Base-by-base conservation (phyloP, 306 rosid genomes). In the Quercus suber region DNA sequence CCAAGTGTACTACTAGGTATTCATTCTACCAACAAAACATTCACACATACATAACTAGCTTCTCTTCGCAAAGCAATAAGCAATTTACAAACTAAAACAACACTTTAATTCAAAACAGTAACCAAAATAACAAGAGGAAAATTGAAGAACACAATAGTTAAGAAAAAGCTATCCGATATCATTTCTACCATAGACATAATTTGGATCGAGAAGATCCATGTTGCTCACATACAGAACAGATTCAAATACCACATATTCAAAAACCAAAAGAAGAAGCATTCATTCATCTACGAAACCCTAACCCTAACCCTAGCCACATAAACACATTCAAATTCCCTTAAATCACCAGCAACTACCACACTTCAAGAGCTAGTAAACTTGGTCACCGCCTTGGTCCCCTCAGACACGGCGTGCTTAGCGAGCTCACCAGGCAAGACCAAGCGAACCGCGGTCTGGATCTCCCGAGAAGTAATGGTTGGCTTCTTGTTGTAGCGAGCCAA, bases 401-500 rank as follows among this genome's bases (percentile, higher is more conserved):
- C 93, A 0, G 96, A 91, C 0, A 91, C 92, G 0, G 92, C 97
- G 0, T 91, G 97, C 75, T 91, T 91, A 0, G 97, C 97, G 78
- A 91, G 77, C 37, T 91, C 93, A 9, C 97, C 93, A 0, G 97
- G 97, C 13, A 91, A 75, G 8, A 91, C 93, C 4, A 91, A 81
- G 5, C 97, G 87, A 18, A 91, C 97, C 0, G 93, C 97, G 0
- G 97, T 91, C 69, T 91, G 97, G 33, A 91, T 91, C 69, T 91
- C 96, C 89, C 97, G 73, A 0, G 97, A 91, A 6, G 97, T 89
- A 19, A 91, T 91, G 0, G 97, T 91, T 0, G 94, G 97, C 76
- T 91, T 91, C 90, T 91, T 91, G 89, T 91, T 91, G 79, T 91
- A 91, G 55, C 97, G 84, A 0, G 97, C 97, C 0, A 91, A 87